Evolutionary conservation across 2,329 filamentous ascomycete genomes (phyloP), one percentile per base, ranked within the genome.

Genomic region (Ustulina deusta): DNA sequence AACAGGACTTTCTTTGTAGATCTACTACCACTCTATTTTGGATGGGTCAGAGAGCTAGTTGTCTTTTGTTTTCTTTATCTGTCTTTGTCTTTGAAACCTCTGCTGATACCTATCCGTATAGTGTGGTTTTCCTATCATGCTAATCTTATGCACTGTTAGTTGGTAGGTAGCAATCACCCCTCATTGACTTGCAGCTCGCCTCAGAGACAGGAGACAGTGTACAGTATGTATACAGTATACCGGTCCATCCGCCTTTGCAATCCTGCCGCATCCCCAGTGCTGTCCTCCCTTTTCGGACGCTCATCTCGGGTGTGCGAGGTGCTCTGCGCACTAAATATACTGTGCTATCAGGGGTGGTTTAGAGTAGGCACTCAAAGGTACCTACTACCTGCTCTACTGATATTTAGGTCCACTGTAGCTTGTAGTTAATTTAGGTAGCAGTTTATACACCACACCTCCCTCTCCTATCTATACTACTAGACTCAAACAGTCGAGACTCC

Each of bases 101-200:
- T 32, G 27, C 25, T 22, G n/a, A n/a, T 51, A 25, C 34, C 61
- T 54, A 27, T 34, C 34, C 13, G 1, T 60, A 61, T 48, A 58
- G 61, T 65, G 65, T 38, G 61, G 32, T n/a, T 36, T 54, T 59
- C 38, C 4, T 20, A 44, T 15, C 29, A 20, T 17, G 15, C 17
- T 25, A 1, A 29, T n/a, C 52, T 61, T 20, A 61, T 61, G 61
- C 57, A 68, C 57, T 11, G 65, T 65, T 13, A 13, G 7, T 32
- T 36, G 48, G 55, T 61, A 44, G 48, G 55, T 61, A 44, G 51
- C 57, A 56, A 46, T 57, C 65, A 61, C 65, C 61, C 65, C 61
- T 68, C 65, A 65, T 58, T 46, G 38, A 54, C 65, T 34, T 46
- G 38, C 61, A 64, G 56, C 44, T n/a, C n/a, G n/a, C n/a, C n/a